These are phyloP conservation scores for Naganishia albida DNA, from an alignment of 1,284 basidiomycete species.

Conservation along the genomic window DNA sequence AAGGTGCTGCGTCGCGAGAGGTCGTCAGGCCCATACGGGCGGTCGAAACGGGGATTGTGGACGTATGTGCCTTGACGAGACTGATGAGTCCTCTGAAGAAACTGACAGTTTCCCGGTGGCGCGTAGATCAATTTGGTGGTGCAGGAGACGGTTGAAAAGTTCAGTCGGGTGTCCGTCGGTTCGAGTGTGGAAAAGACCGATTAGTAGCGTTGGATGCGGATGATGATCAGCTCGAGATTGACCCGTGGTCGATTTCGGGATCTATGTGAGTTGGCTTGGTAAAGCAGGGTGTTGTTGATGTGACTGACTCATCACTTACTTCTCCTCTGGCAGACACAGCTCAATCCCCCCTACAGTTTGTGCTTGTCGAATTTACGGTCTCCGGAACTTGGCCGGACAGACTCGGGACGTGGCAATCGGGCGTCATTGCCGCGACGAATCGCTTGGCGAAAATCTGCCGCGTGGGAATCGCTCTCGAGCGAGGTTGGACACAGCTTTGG, in stretches of 20 bases:
- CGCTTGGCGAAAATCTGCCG: too few species aligned
- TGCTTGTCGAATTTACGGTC: too few species aligned
- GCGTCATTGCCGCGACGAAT: too few species aligned
- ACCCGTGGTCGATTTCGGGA: background rate
- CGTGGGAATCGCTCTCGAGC: too few species aligned
- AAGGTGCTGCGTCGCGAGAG: background rate
- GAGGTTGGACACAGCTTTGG: too few species aligned
- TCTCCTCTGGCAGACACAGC: too few species aligned
- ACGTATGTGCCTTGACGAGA: conserved; percentile 60
- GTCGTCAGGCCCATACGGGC: conserved; percentile 61
- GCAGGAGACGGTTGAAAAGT: conserved; percentile 29
- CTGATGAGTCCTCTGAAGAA: too few species aligned
- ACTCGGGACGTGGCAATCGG: too few species aligned
- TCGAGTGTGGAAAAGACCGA: background rate
- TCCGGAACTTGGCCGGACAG: too few species aligned
- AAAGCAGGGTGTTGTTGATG: background rate
- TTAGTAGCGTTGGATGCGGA: background rate
- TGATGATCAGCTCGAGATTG: background rate
- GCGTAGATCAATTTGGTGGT: conserved; percentile 31
- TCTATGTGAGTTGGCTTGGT: background rate
- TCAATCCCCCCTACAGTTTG: too few species aligned
- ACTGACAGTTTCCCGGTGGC: background rate
- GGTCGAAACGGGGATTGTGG: conserved; percentile 82
- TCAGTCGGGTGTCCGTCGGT: background rate
- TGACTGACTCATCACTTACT: background rate